These are phyloP conservation scores for Solanum chmielewskii DNA, from an alignment of 257 asterid species.

Conservation along the genomic window DNA sequence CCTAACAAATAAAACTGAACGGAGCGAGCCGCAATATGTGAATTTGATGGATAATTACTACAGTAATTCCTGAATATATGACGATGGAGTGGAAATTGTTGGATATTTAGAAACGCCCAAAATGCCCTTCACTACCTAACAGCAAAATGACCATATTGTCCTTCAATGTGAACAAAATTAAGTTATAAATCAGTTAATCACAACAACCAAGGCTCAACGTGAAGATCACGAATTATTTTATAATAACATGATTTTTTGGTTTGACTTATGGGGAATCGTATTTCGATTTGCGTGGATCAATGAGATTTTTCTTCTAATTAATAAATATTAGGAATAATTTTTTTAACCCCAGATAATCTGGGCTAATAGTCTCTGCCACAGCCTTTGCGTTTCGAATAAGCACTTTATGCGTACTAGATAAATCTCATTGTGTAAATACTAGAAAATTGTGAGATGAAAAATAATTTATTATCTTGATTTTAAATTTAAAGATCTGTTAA, in stretches of 20 bases:
- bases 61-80: not conserved
- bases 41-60: not conserved
- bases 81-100: not conserved
- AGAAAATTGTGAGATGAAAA: not conserved
- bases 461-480: not conserved
- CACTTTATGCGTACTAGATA: no score
- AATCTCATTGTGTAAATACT: no score
- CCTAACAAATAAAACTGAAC: no score
- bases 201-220: not conserved
- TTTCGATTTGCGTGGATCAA: not conserved
- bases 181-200: not conserved
- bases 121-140: not conserved
- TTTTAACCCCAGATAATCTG: no score
- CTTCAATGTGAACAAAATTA: not conserved
- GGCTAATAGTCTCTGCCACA: no score
- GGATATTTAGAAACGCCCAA: not conserved
- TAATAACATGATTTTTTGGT: not conserved
- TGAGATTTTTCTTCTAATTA: not conserved
- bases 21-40: not conserved
- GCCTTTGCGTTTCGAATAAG: no score
- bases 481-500: not conserved
- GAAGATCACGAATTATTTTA: not conserved
- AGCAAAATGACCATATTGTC: not conserved
- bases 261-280: not conserved
- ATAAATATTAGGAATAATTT: not conserved